Evolutionary conservation across 2,329 filamentous ascomycete genomes (phyloP), one percentile per base, ranked within the genome.

Genomic region (Claviceps cyperi): DNA sequence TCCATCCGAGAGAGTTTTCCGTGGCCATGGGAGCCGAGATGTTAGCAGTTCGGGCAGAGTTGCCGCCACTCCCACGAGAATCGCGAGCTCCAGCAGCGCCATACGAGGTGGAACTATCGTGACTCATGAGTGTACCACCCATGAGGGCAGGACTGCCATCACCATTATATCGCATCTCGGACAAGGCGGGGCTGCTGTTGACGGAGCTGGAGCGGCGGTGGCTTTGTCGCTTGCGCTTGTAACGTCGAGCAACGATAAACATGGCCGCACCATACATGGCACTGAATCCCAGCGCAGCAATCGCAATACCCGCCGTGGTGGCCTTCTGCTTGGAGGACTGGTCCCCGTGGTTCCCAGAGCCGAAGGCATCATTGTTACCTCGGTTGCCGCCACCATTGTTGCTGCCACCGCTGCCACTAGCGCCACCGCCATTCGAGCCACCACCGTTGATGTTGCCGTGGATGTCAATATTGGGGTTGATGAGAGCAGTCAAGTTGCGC

Each of bases 1-100:
- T 94, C 90, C 90, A 96, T 60, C 90, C 90, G 57, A 96, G 78
- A 48, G 88, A 94, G 75, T 96, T 96, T 72, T 94, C 89, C 3
- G 89, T 84, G 66, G 90, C 90, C 55, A 95, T 85, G 3, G 90
- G 90, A 36, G 87, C 86, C 54, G 86, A 94, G 64, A 96, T 95
- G 67, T 83, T 74, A 43, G 75, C 74, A 3, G 75, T 78, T 46
- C 77, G 72, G 21, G 67, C 75, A 49, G 71, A 73, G 58, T 74
- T 66, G 48, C 70, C 71, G 53, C 84, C 84, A 63, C 85, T 90
- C 57, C 76, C 78, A 50, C 83, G 79, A 59, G 78, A 81, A 64
- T 80, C 74, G 50, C 69, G 71, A 22, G 66, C 75, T 52, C 68
- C 66, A 44, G 48, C 43, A 45, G 69, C 75, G 39, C 76, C 76